Base-by-base conservation (phyloP, 2,329 filamentous ascomycete species). In the Chrysoporthe deuterocubensis region DNA sequence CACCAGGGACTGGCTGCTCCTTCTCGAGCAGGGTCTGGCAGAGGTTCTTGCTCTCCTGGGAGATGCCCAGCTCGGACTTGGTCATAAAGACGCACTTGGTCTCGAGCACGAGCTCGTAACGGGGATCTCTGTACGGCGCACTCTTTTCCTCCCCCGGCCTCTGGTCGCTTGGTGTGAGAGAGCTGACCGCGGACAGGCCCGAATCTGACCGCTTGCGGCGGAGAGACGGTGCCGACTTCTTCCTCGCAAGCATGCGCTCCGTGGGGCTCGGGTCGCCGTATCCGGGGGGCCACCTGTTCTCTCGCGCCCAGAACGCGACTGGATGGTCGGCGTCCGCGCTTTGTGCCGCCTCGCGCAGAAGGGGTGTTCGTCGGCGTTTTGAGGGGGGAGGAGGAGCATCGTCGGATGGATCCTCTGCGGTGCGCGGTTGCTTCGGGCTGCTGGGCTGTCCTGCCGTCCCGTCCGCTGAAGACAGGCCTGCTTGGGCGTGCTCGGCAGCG, bases 71-170 rank as follows among this genome's bases (percentile, higher is more conserved):
- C 4, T 72, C 67, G 3, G 72, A 77, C 60, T 75, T 73, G 32
- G 59, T 62, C 75, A 82, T 79, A 64, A 75, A 80, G 69, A 74
- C 77, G 14, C 77, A 75, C 57, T 78, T 78, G n/a, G 73, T 76
- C 34, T 68, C 71, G 66, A 81, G 79, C 1, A 76, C 26, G n/a
- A 65, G 73, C 62, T 69, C 46, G 71, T 80, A 81, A 26, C 71
- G 71, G 44, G 72, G 58, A 71, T 76, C 68, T 59, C 69, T 37
- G 62, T 78, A 78, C 26, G 62, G 72, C 11, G 74, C 68, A 70
- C 73, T 79, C 70, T 77, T 78, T 66, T 66, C 73, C 54, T 77
- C 76, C 42, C 74, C 74, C 54, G 71, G 72, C 72, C 71, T 78
- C 68, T 77, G 69, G 70, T 78, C 74, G 70, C 74, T 77, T 21